Conservation (phyloP, 257 asterid species). For the Solanum boliviense region DNA sequence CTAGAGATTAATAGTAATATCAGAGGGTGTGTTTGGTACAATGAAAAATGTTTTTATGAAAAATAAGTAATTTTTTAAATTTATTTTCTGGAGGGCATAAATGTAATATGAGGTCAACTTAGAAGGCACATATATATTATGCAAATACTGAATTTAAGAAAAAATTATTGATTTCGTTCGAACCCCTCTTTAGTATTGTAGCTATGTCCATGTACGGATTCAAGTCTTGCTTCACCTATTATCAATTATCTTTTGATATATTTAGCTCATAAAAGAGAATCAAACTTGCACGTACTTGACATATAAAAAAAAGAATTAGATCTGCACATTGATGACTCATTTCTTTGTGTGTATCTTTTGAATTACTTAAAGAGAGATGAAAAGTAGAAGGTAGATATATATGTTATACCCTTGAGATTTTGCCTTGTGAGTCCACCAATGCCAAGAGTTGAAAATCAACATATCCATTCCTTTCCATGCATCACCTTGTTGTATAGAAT, state of each 20-base stretch:
- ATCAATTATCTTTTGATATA: neutral
- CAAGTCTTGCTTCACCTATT: neutral
- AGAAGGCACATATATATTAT: no score
- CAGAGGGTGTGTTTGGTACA: no score
- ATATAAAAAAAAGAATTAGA: neutral
- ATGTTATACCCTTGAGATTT: constrained; percentile 17
- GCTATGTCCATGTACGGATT: neutral
- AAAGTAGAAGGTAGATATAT: neutral
- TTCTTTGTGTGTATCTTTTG: no score
- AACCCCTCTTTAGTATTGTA: neutral
- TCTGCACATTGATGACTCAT: neutral
- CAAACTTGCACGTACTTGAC: neutral
- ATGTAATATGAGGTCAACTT: no score
- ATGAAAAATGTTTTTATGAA: no score
- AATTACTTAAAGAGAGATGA: neutral
- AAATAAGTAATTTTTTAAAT: no score
- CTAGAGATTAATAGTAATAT: no score
- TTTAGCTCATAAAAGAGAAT: neutral
- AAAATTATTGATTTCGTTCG: neutral
- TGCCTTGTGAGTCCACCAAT: constrained; percentile 49
- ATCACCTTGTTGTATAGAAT: constrained; percentile 35
- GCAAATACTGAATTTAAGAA: neutral
- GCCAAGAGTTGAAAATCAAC: constrained; percentile 61
- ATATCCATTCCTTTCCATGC: constrained; percentile 45
- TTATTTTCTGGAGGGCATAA: no score